Percentiles rank a stretch among this genome's conserved stretches.
Conservation (phyloP, 306 rosid species). For the Quercus parvula region DNA sequence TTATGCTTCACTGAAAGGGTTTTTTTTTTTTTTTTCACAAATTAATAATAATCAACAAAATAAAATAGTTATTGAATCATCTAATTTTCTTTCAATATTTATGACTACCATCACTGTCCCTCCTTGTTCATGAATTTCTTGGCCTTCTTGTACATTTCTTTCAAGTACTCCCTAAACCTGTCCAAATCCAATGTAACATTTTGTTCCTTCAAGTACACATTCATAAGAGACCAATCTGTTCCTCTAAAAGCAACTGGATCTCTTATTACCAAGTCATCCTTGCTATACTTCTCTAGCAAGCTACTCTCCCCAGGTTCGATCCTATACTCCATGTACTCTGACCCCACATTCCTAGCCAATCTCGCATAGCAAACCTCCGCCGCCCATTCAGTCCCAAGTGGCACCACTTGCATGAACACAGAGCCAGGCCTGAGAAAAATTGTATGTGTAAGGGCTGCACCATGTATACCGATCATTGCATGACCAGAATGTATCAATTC, state of each 20-base stretch:
- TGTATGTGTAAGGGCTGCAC: constrained; percentile 37
- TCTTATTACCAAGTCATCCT: constrained; percentile 12
- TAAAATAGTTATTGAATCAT: no score
- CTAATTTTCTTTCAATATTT: no score
- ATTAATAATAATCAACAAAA: no score
- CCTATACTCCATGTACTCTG: constrained; percentile 35
- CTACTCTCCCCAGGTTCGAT: constrained; percentile 38
- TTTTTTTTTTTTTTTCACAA: no score
- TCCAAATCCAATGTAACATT: constrained; percentile 32
- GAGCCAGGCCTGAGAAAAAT: constrained; percentile 31
- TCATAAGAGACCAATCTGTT: constrained; percentile 24
- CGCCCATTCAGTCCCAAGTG: constrained; percentile 34
- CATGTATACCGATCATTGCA: constrained; percentile 42
- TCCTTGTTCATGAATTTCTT: constrained; percentile 9
- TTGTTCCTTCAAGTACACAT: constrained; percentile 31
- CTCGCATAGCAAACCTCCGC: constrained; percentile 21
- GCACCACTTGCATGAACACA: constrained; percentile 42
- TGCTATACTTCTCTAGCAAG: constrained; percentile 27
- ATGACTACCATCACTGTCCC: background rate
- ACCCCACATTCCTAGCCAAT: constrained; percentile 16
- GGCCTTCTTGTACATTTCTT: constrained; percentile 26
- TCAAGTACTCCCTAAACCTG: constrained; percentile 20
- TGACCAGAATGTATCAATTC: constrained; percentile 32
- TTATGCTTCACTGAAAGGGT: no score
- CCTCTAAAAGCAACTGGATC: constrained; percentile 19